Evolutionary conservation across 2,329 filamentous ascomycete genomes (phyloP).

Genomic region (Emmonsiellopsis sp.): DNA sequence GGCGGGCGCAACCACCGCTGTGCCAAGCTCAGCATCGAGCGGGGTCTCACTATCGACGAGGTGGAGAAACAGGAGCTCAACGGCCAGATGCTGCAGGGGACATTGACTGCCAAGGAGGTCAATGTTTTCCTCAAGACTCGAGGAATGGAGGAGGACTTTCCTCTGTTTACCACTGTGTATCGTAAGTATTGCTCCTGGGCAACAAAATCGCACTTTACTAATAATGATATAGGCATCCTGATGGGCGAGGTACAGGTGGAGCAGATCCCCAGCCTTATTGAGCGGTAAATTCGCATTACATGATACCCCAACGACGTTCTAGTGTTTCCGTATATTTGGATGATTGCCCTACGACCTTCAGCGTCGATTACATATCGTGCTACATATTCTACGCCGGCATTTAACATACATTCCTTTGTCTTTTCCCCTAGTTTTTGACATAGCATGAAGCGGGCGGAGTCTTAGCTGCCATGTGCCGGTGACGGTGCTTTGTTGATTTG

Average conservation of each 20-base stretch:
- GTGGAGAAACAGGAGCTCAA: slow-evolving; percentile 86
- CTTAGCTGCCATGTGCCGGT: too few species aligned
- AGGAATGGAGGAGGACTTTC: slow-evolving; percentile 73
- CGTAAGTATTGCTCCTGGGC: slow-evolving; percentile 29
- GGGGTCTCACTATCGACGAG: slow-evolving; percentile 70
- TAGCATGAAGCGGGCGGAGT: neutral
- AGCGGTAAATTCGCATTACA: slow-evolving; percentile 26
- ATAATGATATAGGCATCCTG: slow-evolving; percentile 52
- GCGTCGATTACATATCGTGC: too few species aligned
- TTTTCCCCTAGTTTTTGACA: neutral
- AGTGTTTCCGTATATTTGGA: neutral
- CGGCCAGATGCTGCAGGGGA: slow-evolving; percentile 94
- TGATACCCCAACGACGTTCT: neutral
- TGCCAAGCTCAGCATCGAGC: slow-evolving; percentile 76
- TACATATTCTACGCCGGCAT: too few species aligned
- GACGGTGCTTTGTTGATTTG: neutral
- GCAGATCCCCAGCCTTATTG: slow-evolving; percentile 66
- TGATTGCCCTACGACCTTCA: neutral
- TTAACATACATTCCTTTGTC: too few species aligned
- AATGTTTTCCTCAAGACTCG: slow-evolving; percentile 76
- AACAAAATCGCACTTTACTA: neutral
- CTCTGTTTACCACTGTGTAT: slow-evolving; percentile 83
- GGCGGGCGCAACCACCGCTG: slow-evolving; percentile 92
- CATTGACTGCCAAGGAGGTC: slow-evolving; percentile 82
- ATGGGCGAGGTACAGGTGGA: slow-evolving; percentile 67